Base-by-base conservation (phyloP, 78 protist species). In the slime mould (Dictyostelium discoideum) region DNA sequence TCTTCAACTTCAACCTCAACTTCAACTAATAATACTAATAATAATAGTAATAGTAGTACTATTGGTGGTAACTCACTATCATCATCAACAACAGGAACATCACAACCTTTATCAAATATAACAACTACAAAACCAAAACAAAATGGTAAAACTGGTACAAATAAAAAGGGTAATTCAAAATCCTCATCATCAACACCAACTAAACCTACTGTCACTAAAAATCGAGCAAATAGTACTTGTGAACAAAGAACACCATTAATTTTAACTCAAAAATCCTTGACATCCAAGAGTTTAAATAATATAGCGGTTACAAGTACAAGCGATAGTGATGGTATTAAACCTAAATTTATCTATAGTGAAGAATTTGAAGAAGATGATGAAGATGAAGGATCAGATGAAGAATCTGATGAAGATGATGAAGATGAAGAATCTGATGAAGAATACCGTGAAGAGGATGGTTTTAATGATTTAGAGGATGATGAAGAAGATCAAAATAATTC, bases 361-460 rank as follows among this genome's bases (percentile, higher is more conserved):
- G 83, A 80, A 24, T 46, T 26, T 46, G 85, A 80, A n/a, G 85
- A 80, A 2, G 86, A 54, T 57, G 69, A 82, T 32, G 86, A 82
- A 2, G 86, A 82, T 54, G 76, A 82, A 82, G 81, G 40, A 29
- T 16, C 37, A 0, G 42, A 10, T 37, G 81, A 74, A 6, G 81
- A 74, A 5, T 10, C 16, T 3, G 46, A 37, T 4, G 81, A 74
- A 8, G 81, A 74, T 11, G 39, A 24, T 3, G 50, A 42, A 0
- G 60, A 37, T 37, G 84, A 78, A n/a, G 84, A 42, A 79, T 20
- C 26, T 13, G 39, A 48, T 0, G 86, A 82, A 11, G 81, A 32
- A 1, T 22, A 37, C 18, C 24, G 32, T n/a, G 50, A n/a, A 79
- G 86, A 50, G 5, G 86, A 50, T 39, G 65, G 48, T 11, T 26